Evolutionary conservation across 2,329 filamentous ascomycete species (phyloP).

Genomic region (Fusarium aywerte): DNA sequence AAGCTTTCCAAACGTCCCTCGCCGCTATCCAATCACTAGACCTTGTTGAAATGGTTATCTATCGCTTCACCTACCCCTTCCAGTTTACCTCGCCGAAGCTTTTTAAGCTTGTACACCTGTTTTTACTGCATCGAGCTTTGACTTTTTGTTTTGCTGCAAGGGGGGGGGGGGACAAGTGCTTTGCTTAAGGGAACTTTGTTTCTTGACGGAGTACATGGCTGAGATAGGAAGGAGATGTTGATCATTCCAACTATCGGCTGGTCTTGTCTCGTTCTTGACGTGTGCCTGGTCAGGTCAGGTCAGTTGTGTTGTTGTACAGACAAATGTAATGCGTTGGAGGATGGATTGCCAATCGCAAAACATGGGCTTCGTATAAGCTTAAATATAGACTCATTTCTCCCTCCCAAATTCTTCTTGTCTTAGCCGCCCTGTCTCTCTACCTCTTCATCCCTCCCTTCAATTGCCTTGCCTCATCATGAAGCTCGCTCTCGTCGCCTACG

Average conservation of each 20-base stretch:
- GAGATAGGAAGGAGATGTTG: conserved; percentile 37
- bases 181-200: conserved; percentile 12
- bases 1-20: conserved; percentile 27
- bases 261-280: background rate
- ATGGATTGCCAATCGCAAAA: background rate
- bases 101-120: background rate
- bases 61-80: conserved; percentile 34
- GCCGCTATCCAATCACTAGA: conserved; percentile 23
- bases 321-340: background rate
- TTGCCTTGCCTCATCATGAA: conserved; percentile 48
- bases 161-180: background rate
- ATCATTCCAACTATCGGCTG: background rate
- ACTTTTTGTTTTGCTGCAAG: background rate
- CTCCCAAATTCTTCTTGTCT: background rate
- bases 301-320: background rate
- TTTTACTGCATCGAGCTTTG: background rate
- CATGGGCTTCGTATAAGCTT: conserved; percentile 8
- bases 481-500: conserved; percentile 36
- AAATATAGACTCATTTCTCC: conserved; percentile 22
- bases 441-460: background rate
- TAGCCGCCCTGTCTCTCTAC: background rate
- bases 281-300: background rate
- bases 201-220: conserved; percentile 13
- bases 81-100: conserved; percentile 6
- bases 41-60: conserved; percentile 16